Evolutionary conservation across 2,329 filamentous ascomycete species (phyloP), one percentile per base, ranked within the genome.

Genomic region (Magnaporthiopsis poae): DNA sequence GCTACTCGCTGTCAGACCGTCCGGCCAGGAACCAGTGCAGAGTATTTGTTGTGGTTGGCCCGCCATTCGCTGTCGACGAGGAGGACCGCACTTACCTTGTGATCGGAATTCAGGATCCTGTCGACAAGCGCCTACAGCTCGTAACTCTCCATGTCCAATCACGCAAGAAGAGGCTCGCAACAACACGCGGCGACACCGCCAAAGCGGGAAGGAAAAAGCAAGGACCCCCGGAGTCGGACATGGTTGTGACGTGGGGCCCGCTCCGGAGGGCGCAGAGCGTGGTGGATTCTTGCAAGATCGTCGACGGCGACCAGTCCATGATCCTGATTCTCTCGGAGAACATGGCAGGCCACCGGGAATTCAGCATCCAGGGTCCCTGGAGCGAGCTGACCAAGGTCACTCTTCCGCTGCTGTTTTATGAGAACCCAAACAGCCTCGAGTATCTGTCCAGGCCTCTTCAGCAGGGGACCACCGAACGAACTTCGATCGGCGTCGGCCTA

Each of bases 291-390:
- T 91, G 88, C 75, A 90, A 87, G 71, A 75, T 93, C 61, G 80
- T 82, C 5, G 90, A 93, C 74, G 87, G 87, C 1, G 80, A 82
- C 33, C 80, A 89, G 66, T 86, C 88, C 39, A 86, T 88, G 69
- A 88, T 93, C 65, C 77, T 92, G 2, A 86, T 90, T 33, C 77
- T 94, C 18, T 89, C 87, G 3, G 85, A 88, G 70, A 85, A 86
- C 31, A 82, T 83, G 64, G 80, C 86, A 69, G 88, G 88, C 1
- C 82, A 83, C 36, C 84, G 86, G 62, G 86, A 90, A 72, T 76
- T 94, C 21, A 90, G 88, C 70, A 78, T 91, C 12, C 90, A 92
- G 75, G 89, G 89, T 7, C 90, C 89, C 0, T 93, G 90, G 90
- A 88, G 88, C 67, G 83, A 84, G 65, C 80, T 90, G 15, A 86